phyloP scores from a whole-genome alignment of 306 rosid genomes.

The Begonia loranthoides region DNA sequence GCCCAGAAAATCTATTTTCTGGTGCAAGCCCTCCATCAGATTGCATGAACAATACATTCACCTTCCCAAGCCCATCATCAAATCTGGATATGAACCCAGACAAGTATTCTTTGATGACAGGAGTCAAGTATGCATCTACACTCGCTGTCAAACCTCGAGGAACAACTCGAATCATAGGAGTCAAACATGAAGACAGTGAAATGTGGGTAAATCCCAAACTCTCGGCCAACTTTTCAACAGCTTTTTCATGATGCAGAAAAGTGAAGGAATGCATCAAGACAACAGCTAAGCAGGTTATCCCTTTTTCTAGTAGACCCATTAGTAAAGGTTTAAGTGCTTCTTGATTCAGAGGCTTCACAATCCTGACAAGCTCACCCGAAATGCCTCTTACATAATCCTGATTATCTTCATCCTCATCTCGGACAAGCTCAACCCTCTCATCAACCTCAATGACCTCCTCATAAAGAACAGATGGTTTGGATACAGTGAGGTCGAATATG shows the following conservation, averaged over 20 bases:
- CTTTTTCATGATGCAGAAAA: slow-evolving; percentile 65
- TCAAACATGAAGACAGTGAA: slow-evolving; percentile 80
- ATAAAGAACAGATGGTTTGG: slow-evolving; percentile 73
- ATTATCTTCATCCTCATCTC: slow-evolving; percentile 20
- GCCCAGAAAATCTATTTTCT: slow-evolving; percentile 83
- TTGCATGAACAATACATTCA: slow-evolving; percentile 94
- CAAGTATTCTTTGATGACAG: slow-evolving; percentile 88
- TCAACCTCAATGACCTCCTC: slow-evolving; percentile 84
- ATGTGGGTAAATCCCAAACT: slow-evolving; percentile 82
- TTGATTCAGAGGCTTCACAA: slow-evolving; percentile 60
- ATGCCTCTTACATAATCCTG: slow-evolving; percentile 42
- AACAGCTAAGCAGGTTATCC: slow-evolving; percentile 78
- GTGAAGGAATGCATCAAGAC: slow-evolving; percentile 89
- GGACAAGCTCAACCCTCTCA: slow-evolving; percentile 67
- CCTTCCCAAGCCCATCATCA: slow-evolving; percentile 52
- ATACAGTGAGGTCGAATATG: slow-evolving; percentile 75
- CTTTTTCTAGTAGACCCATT: slow-evolving; percentile 40
- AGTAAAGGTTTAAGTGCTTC: slow-evolving; percentile 46
- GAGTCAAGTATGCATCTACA: slow-evolving; percentile 93
- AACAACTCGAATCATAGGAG: slow-evolving; percentile 94
- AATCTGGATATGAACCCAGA: slow-evolving; percentile 83
- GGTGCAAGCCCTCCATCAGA: slow-evolving; percentile 99
- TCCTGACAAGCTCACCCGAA: slow-evolving; percentile 74
- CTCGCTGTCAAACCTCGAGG: slow-evolving; percentile 95
- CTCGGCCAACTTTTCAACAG: slow-evolving; percentile 44